These are phyloP conservation scores for Phytophthora constricta DNA, from an alignment of 352 stramenopile species.

Conservation along the genomic window DNA sequence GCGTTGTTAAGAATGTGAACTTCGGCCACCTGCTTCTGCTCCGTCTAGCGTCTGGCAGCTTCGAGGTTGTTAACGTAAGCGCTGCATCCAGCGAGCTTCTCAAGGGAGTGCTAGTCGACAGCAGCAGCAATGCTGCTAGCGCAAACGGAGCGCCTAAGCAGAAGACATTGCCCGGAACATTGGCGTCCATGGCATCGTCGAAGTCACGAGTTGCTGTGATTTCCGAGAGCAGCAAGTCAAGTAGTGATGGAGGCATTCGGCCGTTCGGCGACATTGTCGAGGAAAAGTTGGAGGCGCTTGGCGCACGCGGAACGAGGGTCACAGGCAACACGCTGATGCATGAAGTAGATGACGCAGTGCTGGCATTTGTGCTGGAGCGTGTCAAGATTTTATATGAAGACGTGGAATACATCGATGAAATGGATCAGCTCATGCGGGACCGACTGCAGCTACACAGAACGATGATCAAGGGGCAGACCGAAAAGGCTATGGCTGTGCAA, in stretches of 20 bases:
- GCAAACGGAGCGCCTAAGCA: conserved; percentile 24
- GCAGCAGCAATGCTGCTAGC: conserved; percentile 13
- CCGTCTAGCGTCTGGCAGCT: conserved; percentile 70
- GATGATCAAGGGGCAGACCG: conserved; percentile 59
- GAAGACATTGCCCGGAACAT: conserved; percentile 53
- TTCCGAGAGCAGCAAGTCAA: conserved; percentile 21
- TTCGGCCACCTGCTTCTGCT: conserved; percentile 79
- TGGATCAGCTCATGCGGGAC: conserved; percentile 71
- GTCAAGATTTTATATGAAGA: conserved; percentile 82
- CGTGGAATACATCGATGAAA: conserved; percentile 76
- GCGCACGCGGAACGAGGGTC: conserved; percentile 65
- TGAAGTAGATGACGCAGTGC: conserved; percentile 72
- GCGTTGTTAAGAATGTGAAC: conserved; percentile 78
- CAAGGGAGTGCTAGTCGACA: conserved; percentile 60
- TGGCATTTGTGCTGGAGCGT: conserved; percentile 78
- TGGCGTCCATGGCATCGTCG: conserved; percentile 62
- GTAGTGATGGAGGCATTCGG: conserved; percentile 36
- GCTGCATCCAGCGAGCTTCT: conserved; percentile 73
- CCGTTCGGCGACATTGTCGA: conserved; percentile 69
- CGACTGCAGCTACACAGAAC: conserved; percentile 63
- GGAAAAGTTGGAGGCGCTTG: conserved; percentile 63
- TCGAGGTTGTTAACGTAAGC: conserved; percentile 85
- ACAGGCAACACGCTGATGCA: conserved; percentile 64
- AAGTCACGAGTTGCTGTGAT: conserved; percentile 18
- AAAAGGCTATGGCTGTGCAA: conserved; percentile 53